A percentile compares a stretch with the other conserved stretches of the same genome.
These are phyloP conservation scores for Solanum chmielewskii DNA, from an alignment of 257 asterid genomes.

Conservation along the genomic window DNA sequence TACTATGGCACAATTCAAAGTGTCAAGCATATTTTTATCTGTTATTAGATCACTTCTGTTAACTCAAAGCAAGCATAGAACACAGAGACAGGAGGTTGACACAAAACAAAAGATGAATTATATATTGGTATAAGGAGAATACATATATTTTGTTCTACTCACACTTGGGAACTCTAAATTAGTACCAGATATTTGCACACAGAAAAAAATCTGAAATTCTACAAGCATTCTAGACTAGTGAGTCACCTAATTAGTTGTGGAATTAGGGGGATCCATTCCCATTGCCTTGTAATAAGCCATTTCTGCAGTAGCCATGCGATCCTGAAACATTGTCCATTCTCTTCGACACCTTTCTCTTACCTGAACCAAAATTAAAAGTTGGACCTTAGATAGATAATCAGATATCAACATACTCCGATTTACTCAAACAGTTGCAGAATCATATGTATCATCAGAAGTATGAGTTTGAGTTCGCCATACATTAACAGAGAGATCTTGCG, in stretches of 20 bases:
- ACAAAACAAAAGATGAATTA: neutral
- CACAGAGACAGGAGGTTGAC: neutral
- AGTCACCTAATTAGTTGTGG: conserved; percentile 30
- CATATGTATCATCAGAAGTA: neutral
- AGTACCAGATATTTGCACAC: neutral
- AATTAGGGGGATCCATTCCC: conserved; percentile 61
- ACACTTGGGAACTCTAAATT: neutral
- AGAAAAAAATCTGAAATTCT: neutral
- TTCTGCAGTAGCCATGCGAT: conserved; percentile 65
- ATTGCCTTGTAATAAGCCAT: conserved; percentile 43
- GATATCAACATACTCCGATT: neutral
- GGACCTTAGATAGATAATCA: neutral
- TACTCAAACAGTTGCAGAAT: neutral
- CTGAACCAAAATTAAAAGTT: conserved; percentile 12
- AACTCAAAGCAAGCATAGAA: neutral
- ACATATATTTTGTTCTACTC: neutral
- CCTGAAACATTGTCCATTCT: conserved; percentile 78
- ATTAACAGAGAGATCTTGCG: neutral
- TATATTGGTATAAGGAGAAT: neutral
- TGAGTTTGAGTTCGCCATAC: neutral
- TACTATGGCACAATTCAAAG: neutral
- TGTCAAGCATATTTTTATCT: neutral
- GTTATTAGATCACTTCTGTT: neutral
- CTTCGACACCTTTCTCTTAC: conserved; percentile 73
- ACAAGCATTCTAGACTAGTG: neutral